A percentile compares a stretch with the other conserved stretches of the same genome.
Conservation (phyloP, 345 rosid species). For the Triadica sebifera region DNA sequence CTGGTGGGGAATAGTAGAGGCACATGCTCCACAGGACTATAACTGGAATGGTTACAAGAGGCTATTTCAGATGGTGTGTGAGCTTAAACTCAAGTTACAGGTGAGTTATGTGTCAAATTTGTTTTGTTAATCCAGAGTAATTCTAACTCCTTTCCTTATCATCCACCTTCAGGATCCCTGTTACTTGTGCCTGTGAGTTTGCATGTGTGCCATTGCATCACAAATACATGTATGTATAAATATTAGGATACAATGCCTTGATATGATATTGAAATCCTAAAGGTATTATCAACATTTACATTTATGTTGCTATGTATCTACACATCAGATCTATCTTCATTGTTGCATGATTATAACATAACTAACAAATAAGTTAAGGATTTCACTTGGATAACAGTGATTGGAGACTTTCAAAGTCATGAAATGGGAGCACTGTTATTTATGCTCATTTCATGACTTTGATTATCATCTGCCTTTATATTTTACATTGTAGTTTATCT, state of each 20-base stretch:
- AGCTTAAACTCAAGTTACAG: conserved; percentile 84
- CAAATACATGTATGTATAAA: neutral
- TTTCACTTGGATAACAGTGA: neutral
- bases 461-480: neutral
- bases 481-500: neutral
- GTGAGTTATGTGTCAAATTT: conserved; percentile 40
- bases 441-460: neutral
- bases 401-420: conserved; percentile 5
- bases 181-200: neutral
- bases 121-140: neutral
- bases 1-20: conserved; percentile 99
- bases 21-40: conserved; percentile 80
- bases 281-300: neutral
- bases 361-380: neutral
- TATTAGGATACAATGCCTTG: neutral
- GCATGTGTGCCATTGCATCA: neutral
- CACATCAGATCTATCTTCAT: neutral
- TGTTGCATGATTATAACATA: conserved; percentile 6
- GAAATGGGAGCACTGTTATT: neutral
- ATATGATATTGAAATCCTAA: neutral
- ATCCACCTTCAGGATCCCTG: neutral
- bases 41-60: conserved; percentile 89
- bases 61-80: conserved; percentile 76
- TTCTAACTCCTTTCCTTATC: neutral
- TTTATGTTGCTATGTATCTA: neutral